Percentiles rank a stretch among this genome's conserved stretches.
Evolutionary conservation across 139 green algal genomes (phyloP).

Genomic region (Chlorella sp.): DNA sequence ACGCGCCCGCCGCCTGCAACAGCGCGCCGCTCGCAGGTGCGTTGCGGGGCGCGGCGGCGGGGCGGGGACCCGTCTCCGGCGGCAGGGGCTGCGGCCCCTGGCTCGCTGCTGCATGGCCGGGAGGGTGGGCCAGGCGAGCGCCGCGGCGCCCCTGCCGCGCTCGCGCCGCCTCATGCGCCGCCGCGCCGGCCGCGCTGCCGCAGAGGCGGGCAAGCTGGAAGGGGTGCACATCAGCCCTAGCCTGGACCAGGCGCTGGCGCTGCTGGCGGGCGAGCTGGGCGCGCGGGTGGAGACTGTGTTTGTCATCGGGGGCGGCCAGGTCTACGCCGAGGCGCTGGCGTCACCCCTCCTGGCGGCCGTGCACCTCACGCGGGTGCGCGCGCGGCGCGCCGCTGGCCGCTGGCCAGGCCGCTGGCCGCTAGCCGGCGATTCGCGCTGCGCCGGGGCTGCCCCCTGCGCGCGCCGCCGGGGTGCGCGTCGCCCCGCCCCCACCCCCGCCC

Average conservation of each 20-base stretch:
- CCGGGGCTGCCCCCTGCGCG: too few species aligned
- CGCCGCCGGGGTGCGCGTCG: too few species aligned
- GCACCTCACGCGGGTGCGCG: slow-evolving; percentile 83
- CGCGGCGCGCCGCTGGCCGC: background rate
- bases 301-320: slow-evolving; percentile 95
- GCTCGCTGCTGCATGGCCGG: background rate
- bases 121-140: too few species aligned
- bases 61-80: too few species aligned
- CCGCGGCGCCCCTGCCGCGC: too few species aligned
- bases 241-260: slow-evolving; percentile 74
- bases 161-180: too few species aligned
- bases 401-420: background rate
- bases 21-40: background rate
- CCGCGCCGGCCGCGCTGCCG: background rate
- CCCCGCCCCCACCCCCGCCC: too few species aligned
- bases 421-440: background rate
- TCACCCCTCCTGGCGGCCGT: slow-evolving; percentile 78
- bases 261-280: slow-evolving; percentile 52
- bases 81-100: too few species aligned
- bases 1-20: slow-evolving; percentile 24
- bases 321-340: slow-evolving; percentile 65
- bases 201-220: slow-evolving; percentile 20
- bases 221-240: slow-evolving; percentile 63
- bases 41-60: background rate
- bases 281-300: slow-evolving; percentile 85